Evolutionary conservation across 2,329 filamentous ascomycete species (phyloP), one percentile per base, ranked within the genome.

Genomic region (Fusarium pseudograminearum): DNA sequence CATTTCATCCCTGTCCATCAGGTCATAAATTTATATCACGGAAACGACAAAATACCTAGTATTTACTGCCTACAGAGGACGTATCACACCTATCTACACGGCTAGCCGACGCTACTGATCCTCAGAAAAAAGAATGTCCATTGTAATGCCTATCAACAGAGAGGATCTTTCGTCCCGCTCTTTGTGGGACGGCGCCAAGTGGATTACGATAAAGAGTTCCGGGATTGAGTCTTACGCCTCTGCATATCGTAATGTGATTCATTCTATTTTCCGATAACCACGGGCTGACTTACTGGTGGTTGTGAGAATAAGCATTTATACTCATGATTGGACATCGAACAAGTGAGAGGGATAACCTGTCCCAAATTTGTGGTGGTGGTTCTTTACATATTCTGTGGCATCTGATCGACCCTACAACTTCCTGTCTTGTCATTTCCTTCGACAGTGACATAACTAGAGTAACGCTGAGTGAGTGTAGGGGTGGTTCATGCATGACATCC

Each of bases 401-500:
- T 28, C 63, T 59, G 67, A 68, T 70, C 57, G 41, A 30, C 67
- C 34, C 28, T 50, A 42, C 45, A 45, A 40, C 42, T 60, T 55
- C 55, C 58, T 53, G 26, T 57, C 58, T 55, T 57, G 54, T 68
- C 62, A 33, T 51, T 22, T 51, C 9, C 62, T 60, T 52, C 24
- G 63, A 34, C 50, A 31, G 56, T 46, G 40, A 65, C 61, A 56
- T 65, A 40, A 44, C 41, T 61, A 31, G 60, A 65, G 59, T 31
- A 52, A 51, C 38, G 55, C 33, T n/a, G 42, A 51, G 40, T 11
- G 40, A 67, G 61, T 52, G 57, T 58, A 61, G 60, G 52, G 54
- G 51, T 51, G 57, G 71, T 75, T 74, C 73, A 74, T 74, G 73
- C 73, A 74, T 74, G 65, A 75, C 73, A 75, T 74, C 70, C 67